Evolutionary conservation across 2,329 filamentous ascomycete species (phyloP), one percentile per base, ranked within the genome.

Genomic region (Exophiala xenobiotica): DNA sequence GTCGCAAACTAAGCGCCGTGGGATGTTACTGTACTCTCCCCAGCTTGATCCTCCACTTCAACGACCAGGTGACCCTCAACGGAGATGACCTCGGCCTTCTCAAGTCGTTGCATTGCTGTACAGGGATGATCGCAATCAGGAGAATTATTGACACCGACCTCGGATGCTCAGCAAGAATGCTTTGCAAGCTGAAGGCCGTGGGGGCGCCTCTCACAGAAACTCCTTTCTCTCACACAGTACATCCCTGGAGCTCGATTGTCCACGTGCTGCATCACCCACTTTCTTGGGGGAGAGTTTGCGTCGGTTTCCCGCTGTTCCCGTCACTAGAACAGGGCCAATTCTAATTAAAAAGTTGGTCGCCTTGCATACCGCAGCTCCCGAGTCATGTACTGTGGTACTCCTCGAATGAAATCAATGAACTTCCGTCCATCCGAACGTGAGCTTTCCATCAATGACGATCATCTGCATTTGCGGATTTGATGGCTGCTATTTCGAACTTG

Each of bases 1-100:
- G 6, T 35, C 31, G 12, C 18, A 35, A 23, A 20, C 16, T 46
- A 50, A 54, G 51, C 51, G 51, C 39, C 42, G 46, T 46, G 51
- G 40, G 46, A 43, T 54, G 42, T 37, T 35, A 16, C 31, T 35
- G n/a, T n/a, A n/a, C n/a, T n/a, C n/a, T n/a, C n/a, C n/a, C n/a
- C n/a, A n/a, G n/a, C n/a, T n/a, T n/a, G n/a, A n/a, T n/a, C n/a
- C n/a, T n/a, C n/a, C n/a, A n/a, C n/a, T n/a, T n/a, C n/a, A n/a
- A 35, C 18, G 31, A 35, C 31, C 31, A 35, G 31, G 31, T 35
- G 31, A 35, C 31, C 31, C n/a, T 35, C 31, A 8, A 35, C 31
- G 27, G 27, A 31, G 27, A 35, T 35, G 31, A 14, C n/a, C 31
- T 5, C 31, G 31, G 8, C 31, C 12, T 4, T 35, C 27, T 31